Evolutionary conservation across 2,329 filamentous ascomycete genomes (phyloP), one percentile per base, ranked within the genome.

Genomic region (Ophiocordyceps camponoti-floridani): DNA sequence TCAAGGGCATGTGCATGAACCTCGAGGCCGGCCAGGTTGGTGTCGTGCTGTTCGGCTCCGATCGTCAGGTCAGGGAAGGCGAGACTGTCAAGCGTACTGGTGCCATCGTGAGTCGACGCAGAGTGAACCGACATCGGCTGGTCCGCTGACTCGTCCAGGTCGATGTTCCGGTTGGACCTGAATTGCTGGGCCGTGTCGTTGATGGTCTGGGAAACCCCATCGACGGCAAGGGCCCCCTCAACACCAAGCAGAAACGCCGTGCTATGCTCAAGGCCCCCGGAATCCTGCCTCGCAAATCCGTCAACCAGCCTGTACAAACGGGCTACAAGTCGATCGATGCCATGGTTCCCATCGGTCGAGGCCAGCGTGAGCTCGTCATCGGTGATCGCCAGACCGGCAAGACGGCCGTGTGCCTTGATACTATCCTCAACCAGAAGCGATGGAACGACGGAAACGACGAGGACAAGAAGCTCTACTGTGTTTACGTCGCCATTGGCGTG

Each of bases 1-100:
- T 96, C 72, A 96, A 96, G 82, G 91, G 91, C 70, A 98, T 98
- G 91, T 96, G 89, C 85, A 96, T 98, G 89, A 98, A 98, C 84
- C 82, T 98, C 72, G 91, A 98, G 76, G 91, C 91, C 70, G 91
- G 91, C 69, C 91, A 96, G 73, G 91, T 98, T 74, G 91, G 91
- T 94, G 88, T 98, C 63, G 91, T 98, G 79, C 79, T 98, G 64
- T 98, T 98, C 79, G 91, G 91, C 82, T 96, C 91, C 64, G 91
- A 98, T 75, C 88, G 91, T 88, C 79, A 95, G 61, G 91, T 98
- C 80, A 91, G 86, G 78, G 91, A 98, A 73, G 91, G 91, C 65
- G 89, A 98, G 79, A 89, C 84, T 55, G 91, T 98, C 71, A 96
- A 94, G 84, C 89, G 91, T 82, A 98, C 91, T 61, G 91, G 91